Evolutionary conservation across 176 grass and related monocot species (phyloP), one percentile per base, ranked within the genome.

Genomic region (Pontederia paniculata): DNA sequence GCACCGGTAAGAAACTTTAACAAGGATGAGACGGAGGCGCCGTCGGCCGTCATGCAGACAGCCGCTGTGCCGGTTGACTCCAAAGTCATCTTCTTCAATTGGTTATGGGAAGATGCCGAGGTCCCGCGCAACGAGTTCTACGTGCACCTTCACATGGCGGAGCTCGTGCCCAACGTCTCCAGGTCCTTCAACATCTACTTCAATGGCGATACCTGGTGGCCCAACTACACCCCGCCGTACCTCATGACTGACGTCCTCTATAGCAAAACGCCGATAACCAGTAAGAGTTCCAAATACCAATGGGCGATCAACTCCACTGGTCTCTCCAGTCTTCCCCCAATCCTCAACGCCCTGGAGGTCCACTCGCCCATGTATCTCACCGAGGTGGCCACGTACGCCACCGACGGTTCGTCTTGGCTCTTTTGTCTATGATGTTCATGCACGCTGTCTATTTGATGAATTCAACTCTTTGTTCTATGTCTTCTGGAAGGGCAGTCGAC

Each of bases 11-110:
- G 75, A 1, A n/a, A 59, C 55, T 52, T 71, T 50, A 50, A 42
- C 45, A 9, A 21, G 37, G 61, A 12, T 50, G 57, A 58, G 55
- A 78, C 68, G 14, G 66, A 68, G 41, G 50, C 10, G 8, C 75
- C 78, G 0, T 23, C 62, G 0, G 8, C 0, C 23, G 64, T 87
- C 19, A 14, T 87, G 17, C 52, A 14, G 46, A 78, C 66, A 13
- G 83, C 78, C n/a, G 11, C 46, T 55, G 70, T 57, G 12, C 74
- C 71, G 1, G 58, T 52, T 65, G 81, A 77, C 9, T 70, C 28
- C 12, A 44, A 41, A 20, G 17, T 23, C 2, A 43, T 81, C 1
- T 50, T 71, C 45, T 22, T 81, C 66, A 19, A 25, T 41, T 86
- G 74, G 83, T n/a, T n/a, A n/a, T n/a, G n/a, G n/a, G n/a, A n/a